Evolutionary conservation across 2,329 filamentous ascomycete genomes (phyloP), one percentile per base, ranked within the genome.

Genomic region (Aspergillus puulaauensis): DNA sequence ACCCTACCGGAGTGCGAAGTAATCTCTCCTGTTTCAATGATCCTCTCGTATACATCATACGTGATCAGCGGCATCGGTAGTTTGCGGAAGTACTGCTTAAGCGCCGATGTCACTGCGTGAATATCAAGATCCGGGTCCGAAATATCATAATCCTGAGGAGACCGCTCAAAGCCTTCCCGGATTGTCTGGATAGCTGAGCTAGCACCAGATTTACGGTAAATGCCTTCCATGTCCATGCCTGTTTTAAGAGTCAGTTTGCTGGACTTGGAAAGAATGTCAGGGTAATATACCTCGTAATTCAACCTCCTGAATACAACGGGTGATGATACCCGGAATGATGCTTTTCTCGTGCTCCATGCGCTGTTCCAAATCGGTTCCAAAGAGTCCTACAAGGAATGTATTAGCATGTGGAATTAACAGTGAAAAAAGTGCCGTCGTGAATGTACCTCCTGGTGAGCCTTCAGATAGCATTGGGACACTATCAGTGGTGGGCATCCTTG

Each of bases 61-160:
- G 93, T 96, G 66, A 99, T 86, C 33, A 99, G 82, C 3, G 95
- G 95, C 7, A 84, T 90, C 0, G 95, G 95, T 37, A 98, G 82
- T 75, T 93, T 95, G 66, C 95, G 86, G 84, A 99, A 96, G 73
- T 98, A 99, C 75, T 98, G 93, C 79, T 99, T 99, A 68, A 99
- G 77, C 19, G 93, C 90, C 70, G 91, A 96, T 2, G 95, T 98
- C 56, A 99, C 91, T 12, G 95, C 91, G 56, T 96, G 96, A 61
- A 99, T 98, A 73, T 99, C 95, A 54, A 98, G 83, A 64, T 91
- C 90, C 1, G 91, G 90, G 68, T 98, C 95, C 3, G 92, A 96
- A 57, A 99, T 96, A 71, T 98, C 93, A 71, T 87, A 95, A 69
- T 93, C 90, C 58, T 72, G 69, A n/a, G 74, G 74, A 54, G 85